Conservation (phyloP, 345 rosid species). For the Linum tenue region DNA sequence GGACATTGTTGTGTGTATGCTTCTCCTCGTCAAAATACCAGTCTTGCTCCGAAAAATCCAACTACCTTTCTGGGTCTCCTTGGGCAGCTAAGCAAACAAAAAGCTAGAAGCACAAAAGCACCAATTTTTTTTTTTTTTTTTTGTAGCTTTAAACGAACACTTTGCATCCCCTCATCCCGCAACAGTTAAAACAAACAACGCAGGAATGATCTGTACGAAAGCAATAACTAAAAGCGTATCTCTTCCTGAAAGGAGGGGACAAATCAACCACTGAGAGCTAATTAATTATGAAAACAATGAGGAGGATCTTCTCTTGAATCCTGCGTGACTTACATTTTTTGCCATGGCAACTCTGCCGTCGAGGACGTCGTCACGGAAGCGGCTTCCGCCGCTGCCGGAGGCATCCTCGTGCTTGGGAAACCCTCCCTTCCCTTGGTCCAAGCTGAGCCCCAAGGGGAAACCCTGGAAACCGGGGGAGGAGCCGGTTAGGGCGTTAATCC, state of each 20-base stretch:
- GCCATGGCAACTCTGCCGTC: conserved; percentile 53
- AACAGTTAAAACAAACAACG: too few species aligned
- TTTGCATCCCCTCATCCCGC: too few species aligned
- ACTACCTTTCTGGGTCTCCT: not conserved
- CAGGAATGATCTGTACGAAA: too few species aligned
- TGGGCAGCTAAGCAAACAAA: not conserved
- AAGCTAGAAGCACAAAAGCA: not conserved
- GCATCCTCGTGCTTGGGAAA: conserved; percentile 71
- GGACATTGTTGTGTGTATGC: conserved; percentile 4
- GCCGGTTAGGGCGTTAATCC: conserved; percentile 17
- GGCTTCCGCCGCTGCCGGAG: conserved; percentile 59
- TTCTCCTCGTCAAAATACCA: conserved; percentile 17
- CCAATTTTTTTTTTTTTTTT: conserved; percentile 7
- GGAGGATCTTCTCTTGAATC: not conserved
- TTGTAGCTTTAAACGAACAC: too few species aligned
- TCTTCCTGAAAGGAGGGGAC: too few species aligned
- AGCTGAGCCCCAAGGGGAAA: conserved; percentile 79
- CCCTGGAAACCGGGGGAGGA: conserved; percentile 61
- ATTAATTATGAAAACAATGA: not conserved
- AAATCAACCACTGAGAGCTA: not conserved
- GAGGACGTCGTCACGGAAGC: conserved; percentile 59
- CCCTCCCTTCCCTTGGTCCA: conserved; percentile 83
- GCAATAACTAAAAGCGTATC: too few species aligned
- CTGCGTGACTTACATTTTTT: conserved; percentile 52
- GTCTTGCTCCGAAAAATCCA: conserved; percentile 12